Base-by-base conservation (phyloP, 2,329 filamentous ascomycete genomes). In the Pseudocercospora pini-densiflorae region DNA sequence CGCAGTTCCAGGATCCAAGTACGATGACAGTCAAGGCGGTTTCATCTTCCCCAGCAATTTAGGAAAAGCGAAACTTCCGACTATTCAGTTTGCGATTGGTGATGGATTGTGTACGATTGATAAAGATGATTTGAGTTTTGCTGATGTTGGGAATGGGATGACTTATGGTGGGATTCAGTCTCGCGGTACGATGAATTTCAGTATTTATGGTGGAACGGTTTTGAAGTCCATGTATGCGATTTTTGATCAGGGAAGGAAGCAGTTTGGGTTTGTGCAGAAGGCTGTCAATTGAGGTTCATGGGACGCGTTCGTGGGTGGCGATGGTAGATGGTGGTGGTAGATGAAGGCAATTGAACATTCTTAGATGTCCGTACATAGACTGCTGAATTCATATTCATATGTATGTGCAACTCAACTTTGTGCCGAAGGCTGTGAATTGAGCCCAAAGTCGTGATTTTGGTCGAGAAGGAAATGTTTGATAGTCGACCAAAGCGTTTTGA, bases 81-180 rank as follows among this genome's bases (percentile, higher is more conserved):
- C 81, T 1, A 81, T 92, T 65, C 85, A 84, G 4, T 83, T 92
- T 64, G 88, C 87, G 4, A 84, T 92, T 55, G 90, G 90, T 6
- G 83, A 84, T 66, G 85, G 83, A 69, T 81, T 86, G 57, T 88
- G 90, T 72, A 76, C 81, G 16, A 83, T 91, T 62, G 85, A 89
- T 78, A 88, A 89, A 73, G 86, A 89, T 68, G 87, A 89, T 72
- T 77, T 91, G 10, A 81, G 83, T 1, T 90, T 89, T 69, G 83
- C 87, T 1, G 81, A 84, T 61, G 83, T 83, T 0, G 85, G 84
- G 10, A 80, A 83, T 58, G 85, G 83, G 2, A 84, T 83, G 76
- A 83, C 85, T 72, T 91, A 88, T 73, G 89, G 89, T 5, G 88
- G 87, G 2, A 86, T 91, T 33, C 89, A 92, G 79, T 88, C 85